These are phyloP conservation scores for Nothopassalora personata DNA, from an alignment of 2,329 filamentous ascomycete species.

Conservation along the genomic window DNA sequence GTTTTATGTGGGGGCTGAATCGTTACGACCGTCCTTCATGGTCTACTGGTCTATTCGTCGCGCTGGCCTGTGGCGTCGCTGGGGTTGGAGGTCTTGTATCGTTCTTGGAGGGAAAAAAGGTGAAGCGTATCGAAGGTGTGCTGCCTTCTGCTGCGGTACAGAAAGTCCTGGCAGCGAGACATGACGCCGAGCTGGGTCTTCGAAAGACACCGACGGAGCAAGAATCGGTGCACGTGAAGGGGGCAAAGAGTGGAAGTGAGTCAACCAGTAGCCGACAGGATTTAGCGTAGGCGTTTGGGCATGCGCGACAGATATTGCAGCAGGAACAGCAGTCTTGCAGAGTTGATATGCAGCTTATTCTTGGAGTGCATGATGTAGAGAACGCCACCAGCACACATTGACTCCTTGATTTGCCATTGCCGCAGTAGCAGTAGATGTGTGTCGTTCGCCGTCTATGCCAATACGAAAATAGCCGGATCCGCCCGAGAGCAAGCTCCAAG, in stretches of 20 bases:
- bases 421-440: neutral
- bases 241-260: neutral
- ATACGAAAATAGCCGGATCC: neutral
- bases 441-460: neutral
- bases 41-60: conserved; percentile 75
- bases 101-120: conserved; percentile 62
- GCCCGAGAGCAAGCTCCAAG: neutral
- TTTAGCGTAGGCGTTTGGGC: neutral
- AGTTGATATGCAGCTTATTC: neutral
- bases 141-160: conserved; percentile 5
- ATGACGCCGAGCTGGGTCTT: conserved; percentile 1
- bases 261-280: neutral
- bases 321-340: neutral
- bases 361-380: neutral
- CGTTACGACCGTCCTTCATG: conserved; percentile 65
- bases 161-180: neutral
- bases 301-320: neutral
- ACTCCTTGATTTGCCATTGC: neutral
- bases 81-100: conserved; percentile 64
- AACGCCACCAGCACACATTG: neutral
- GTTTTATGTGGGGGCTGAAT: conserved; percentile 66
- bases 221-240: neutral
- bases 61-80: conserved; percentile 64
- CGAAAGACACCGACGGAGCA: conserved; percentile 3
- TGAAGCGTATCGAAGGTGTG: conserved; percentile 70